A percentile compares a stretch with the other conserved stretches of the same genome.
These are phyloP conservation scores for Periglandula ipomoeae DNA, from an alignment of 2,329 filamentous ascomycete genomes.

Conservation along the genomic window DNA sequence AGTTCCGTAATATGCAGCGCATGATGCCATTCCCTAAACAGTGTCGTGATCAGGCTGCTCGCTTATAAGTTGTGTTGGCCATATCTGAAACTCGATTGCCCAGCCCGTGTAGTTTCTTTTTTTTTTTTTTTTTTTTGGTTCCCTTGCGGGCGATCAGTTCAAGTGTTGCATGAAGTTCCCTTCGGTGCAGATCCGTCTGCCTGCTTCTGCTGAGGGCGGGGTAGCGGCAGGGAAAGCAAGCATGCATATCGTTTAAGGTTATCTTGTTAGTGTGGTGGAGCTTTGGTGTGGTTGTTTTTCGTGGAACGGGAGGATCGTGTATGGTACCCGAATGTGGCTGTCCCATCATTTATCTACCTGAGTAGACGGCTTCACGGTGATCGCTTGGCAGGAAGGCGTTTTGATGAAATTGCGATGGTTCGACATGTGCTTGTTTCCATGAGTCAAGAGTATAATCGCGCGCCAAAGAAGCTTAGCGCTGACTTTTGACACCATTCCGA, in stretches of 20 bases:
- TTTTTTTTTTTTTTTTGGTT: too few species aligned
- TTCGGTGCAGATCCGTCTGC: neutral
- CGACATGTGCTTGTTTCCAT: too few species aligned
- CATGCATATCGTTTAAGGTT: neutral
- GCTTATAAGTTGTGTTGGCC: neutral
- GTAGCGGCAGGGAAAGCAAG: neutral
- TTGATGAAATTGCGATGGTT: neutral
- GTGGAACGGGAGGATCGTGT: neutral
- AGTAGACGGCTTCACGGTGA: neutral
- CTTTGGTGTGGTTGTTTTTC: neutral
- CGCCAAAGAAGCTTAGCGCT: neutral
- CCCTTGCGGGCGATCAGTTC: neutral
- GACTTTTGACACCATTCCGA: too few species aligned
- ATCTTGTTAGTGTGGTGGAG: neutral
- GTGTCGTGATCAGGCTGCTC: neutral
- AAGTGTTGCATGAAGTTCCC: neutral
- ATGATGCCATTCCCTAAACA: neutral
- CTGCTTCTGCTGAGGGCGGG: neutral
- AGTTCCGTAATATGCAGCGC: neutral
- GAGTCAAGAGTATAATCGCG: too few species aligned
- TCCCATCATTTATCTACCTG: neutral
- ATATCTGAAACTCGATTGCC: neutral
- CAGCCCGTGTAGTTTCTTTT: neutral
- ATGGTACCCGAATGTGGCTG: neutral
- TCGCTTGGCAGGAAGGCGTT: neutral